A percentile compares a stretch with the other conserved stretches of the same genome.
Evolutionary conservation across 2,329 filamentous ascomycete species (phyloP).

Genomic region (Fusarium tanahbumbuense): DNA sequence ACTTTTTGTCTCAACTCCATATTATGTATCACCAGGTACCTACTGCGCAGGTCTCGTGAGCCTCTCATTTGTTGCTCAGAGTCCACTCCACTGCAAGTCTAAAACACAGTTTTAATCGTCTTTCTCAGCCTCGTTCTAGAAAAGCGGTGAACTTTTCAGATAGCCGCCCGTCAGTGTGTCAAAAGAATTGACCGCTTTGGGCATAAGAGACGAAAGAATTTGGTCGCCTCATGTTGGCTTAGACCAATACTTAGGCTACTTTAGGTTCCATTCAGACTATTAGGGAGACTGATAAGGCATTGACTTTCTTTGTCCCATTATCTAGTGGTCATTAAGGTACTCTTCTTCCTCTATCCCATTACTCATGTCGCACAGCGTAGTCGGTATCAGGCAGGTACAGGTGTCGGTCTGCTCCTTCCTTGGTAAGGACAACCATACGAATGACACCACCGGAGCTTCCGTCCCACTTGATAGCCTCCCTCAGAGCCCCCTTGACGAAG

Average conservation of each 20-base stretch:
- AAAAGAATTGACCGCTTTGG: neutral
- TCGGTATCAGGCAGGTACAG: constrained; percentile 93
- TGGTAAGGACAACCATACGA: constrained; percentile 94
- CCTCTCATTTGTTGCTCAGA: constrained; percentile 25
- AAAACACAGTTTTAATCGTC: constrained; percentile 10
- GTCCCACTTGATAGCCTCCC: constrained; percentile 99
- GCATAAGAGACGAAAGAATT: neutral
- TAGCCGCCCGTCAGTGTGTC: constrained; percentile 6
- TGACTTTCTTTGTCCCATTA: constrained; percentile 45
- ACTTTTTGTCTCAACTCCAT: constrained; percentile 18
- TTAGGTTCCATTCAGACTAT: constrained; percentile 15
- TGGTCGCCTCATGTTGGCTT: neutral
- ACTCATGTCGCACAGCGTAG: constrained; percentile 79
- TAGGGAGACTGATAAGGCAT: constrained; percentile 31
- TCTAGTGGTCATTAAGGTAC: constrained; percentile 38
- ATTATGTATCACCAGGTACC: constrained; percentile 16
- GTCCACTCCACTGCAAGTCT: constrained; percentile 26
- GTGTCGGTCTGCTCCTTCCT: constrained; percentile 89
- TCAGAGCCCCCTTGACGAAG: constrained; percentile 91
- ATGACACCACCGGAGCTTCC: constrained; percentile 98
- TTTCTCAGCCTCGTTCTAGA: constrained; percentile 33
- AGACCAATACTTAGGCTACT: neutral
- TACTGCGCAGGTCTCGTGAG: constrained; percentile 9
- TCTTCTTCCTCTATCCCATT: constrained; percentile 44
- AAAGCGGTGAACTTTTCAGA: constrained; percentile 37